phyloP scores from a whole-genome alignment of 1,139 yeast genomes.

The Debaryomyces sp. region DNA sequence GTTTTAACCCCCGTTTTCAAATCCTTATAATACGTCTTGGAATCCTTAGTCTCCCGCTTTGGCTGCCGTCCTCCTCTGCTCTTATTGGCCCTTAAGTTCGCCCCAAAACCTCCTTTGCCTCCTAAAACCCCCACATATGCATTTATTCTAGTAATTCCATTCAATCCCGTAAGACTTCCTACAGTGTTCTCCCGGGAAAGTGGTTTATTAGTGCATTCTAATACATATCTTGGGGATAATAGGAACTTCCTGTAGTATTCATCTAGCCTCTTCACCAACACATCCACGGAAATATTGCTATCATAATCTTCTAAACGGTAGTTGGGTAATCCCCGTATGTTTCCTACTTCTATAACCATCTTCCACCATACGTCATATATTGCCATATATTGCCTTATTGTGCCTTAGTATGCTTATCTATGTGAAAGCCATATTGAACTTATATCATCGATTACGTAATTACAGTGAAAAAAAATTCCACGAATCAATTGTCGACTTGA shows the following conservation, averaged over 20 bases:
- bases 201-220: constrained; percentile 1
- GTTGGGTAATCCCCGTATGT: not conserved
- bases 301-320: not conserved
- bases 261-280: not conserved
- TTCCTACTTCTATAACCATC: constrained; percentile 1
- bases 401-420: not conserved
- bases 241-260: not conserved
- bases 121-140: constrained; percentile 22
- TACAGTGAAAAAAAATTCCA: constrained; percentile 1
- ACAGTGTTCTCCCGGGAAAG: not conserved
- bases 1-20: constrained; percentile 24
- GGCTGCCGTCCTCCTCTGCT: constrained; percentile 1
- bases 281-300: not conserved
- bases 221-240: constrained; percentile 1
- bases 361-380: not conserved
- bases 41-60: constrained; percentile 36
- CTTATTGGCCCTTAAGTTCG: constrained; percentile 36
- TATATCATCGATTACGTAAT: constrained; percentile 5
- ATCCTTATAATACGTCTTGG: constrained; percentile 27
- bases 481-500: constrained; percentile 25
- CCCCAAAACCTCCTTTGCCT: constrained; percentile 57
- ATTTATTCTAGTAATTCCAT: not conserved
- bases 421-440: not conserved
- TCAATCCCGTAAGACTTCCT: not conserved
- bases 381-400: not conserved